These are phyloP conservation scores for Helminthosporium solani DNA, from an alignment of 2,329 filamentous ascomycete species.

Conservation along the genomic window DNA sequence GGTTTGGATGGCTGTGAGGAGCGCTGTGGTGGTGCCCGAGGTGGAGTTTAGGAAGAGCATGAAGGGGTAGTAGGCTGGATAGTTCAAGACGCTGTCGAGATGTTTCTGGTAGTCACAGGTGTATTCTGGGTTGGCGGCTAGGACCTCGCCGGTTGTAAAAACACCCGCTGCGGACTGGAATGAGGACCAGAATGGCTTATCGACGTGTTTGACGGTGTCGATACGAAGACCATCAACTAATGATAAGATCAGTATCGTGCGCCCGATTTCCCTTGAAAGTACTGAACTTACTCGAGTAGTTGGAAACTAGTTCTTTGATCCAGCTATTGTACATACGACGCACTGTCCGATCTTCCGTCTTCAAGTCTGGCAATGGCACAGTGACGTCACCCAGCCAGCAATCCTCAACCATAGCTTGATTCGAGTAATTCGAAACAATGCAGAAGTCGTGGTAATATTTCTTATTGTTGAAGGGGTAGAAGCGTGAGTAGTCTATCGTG, in stretches of 20 bases:
- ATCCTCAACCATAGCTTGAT: slow-evolving; percentile 49
- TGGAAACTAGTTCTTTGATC: slow-evolving; percentile 18
- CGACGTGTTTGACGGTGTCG: slow-evolving; percentile 43
- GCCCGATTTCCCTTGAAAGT: background rate
- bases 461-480: slow-evolving; percentile 56
- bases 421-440: slow-evolving; percentile 54
- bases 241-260: background rate
- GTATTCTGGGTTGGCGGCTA: slow-evolving; percentile 31
- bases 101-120: slow-evolving; percentile 36
- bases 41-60: slow-evolving; percentile 40
- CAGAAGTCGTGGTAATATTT: slow-evolving; percentile 65
- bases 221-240: slow-evolving; percentile 44
- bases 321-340: slow-evolving; percentile 13
- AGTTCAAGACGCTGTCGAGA: slow-evolving; percentile 43
- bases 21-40: slow-evolving; percentile 38
- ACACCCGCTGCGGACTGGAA: slow-evolving; percentile 39
- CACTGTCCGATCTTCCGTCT: slow-evolving; percentile 42
- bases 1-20: slow-evolving; percentile 36
- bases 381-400: slow-evolving; percentile 55
- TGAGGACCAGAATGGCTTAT: slow-evolving; percentile 37
- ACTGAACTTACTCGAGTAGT: slow-evolving; percentile 38
- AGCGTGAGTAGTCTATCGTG: slow-evolving; percentile 55
- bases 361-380: slow-evolving; percentile 46
- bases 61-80: slow-evolving; percentile 42
- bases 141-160: slow-evolving; percentile 43